A percentile compares a stretch with the other conserved stretches of the same genome.
Evolutionary conservation across 2,329 filamentous ascomycete species (phyloP).

Genomic region (Venturia aucupariae): DNA sequence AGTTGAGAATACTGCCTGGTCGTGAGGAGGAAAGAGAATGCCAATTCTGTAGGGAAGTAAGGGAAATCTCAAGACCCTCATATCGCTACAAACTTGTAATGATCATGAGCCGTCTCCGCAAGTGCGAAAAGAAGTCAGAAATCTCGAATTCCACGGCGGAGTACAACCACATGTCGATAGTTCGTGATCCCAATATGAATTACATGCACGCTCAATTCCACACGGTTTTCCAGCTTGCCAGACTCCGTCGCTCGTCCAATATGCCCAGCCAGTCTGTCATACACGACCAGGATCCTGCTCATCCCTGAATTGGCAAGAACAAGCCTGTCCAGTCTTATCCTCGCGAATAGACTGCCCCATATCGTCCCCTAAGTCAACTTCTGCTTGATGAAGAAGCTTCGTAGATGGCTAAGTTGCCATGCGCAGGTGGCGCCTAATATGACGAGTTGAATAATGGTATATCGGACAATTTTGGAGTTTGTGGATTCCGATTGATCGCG

Average conservation of each 20-base stretch:
- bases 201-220: background rate
- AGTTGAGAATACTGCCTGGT: too few species aligned
- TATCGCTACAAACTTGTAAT: too few species aligned
- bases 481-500: constrained; percentile 93
- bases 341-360: background rate
- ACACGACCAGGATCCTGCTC: background rate
- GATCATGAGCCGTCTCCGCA: too few species aligned
- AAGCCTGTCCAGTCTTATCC: background rate
- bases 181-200: background rate
- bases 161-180: too few species aligned
- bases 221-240: background rate
- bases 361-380: constrained; percentile 68
- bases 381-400: constrained; percentile 99
- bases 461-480: constrained; percentile 83
- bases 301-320: background rate
- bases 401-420: constrained; percentile 92
- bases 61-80: too few species aligned
- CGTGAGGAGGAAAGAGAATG: too few species aligned
- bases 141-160: too few species aligned
- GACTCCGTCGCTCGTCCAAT: background rate
- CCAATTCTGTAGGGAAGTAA: too few species aligned
- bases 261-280: background rate
- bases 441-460: constrained; percentile 83
- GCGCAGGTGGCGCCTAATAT: constrained; percentile 82
- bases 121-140: too few species aligned